Evolutionary conservation across 2,329 filamentous ascomycete genomes (phyloP).

Genomic region (Aspergillus luchuensis): DNA sequence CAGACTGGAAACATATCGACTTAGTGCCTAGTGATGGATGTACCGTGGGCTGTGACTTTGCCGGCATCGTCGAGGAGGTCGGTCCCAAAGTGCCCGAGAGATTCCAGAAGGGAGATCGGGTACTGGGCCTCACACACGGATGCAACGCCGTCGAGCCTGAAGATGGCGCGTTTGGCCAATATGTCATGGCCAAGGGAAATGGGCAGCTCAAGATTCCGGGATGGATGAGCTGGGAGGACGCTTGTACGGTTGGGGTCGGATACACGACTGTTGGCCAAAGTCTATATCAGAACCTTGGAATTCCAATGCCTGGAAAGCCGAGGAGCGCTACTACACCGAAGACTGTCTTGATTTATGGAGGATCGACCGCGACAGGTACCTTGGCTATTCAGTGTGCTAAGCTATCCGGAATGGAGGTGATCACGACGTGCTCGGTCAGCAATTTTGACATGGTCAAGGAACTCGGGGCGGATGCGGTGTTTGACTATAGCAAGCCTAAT

Average conservation of each 20-base stretch:
- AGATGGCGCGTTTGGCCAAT: constrained; percentile 57
- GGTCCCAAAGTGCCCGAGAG: constrained; percentile 25
- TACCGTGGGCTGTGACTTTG: constrained; percentile 12
- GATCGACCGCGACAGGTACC: constrained; percentile 40
- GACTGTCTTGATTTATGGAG: constrained; percentile 35
- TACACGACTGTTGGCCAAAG: constrained; percentile 33
- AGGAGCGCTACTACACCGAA: background rate
- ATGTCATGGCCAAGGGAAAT: constrained; percentile 54
- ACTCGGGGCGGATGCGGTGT: constrained; percentile 35
- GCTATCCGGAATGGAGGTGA: constrained; percentile 27
- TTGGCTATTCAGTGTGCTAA: constrained; percentile 45
- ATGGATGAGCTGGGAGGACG: constrained; percentile 53
- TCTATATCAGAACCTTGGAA: constrained; percentile 35
- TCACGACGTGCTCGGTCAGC: constrained; percentile 27
- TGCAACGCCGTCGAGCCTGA: constrained; percentile 40
- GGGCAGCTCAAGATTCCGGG: constrained; percentile 51
- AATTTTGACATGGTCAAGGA: constrained; percentile 20
- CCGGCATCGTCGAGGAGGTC: constrained; percentile 16
- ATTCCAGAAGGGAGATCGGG: constrained; percentile 52
- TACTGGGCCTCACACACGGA: constrained; percentile 55
- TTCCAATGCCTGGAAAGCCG: constrained; percentile 26
- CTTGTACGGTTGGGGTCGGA: constrained; percentile 54
- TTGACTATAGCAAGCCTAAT: constrained; percentile 36
- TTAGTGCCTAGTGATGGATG: background rate
- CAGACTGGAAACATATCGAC: constrained; percentile 10